phyloP scores from a whole-genome alignment of 768 basidiomycete genomes.

The Nevesoporus exiguus region DNA sequence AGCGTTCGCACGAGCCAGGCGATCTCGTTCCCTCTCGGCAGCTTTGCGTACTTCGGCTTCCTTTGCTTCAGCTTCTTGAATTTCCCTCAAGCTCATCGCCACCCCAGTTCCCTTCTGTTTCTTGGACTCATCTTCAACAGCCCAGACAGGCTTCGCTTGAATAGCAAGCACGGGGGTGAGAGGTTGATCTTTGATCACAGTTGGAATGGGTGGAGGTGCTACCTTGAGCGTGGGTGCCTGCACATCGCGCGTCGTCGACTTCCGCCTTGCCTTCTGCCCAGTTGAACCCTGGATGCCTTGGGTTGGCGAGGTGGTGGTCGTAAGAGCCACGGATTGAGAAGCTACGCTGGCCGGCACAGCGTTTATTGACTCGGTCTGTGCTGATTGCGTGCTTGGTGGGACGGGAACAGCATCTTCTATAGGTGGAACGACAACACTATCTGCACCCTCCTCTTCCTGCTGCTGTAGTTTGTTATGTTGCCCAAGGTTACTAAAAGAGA shows the following conservation, averaged over 20 bases:
- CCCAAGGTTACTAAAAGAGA: constrained; percentile 56
- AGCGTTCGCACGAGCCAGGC: constrained; percentile 45
- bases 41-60: constrained; percentile 74
- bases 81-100: constrained; percentile 80
- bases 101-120: constrained; percentile 43
- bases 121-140: constrained; percentile 64
- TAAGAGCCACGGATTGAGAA: constrained; percentile 9
- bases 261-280: constrained; percentile 25
- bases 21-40: constrained; percentile 69
- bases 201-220: constrained; percentile 5
- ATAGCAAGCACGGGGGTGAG: constrained; percentile 20
- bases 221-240: constrained; percentile 22
- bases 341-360: background rate
- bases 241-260: constrained; percentile 25
- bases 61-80: constrained; percentile 90
- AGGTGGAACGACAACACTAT: constrained; percentile 17
- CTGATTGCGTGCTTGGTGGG: constrained; percentile 9
- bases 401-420: constrained; percentile 16
- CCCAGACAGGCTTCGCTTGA: constrained; percentile 57
- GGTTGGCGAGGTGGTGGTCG: constrained; percentile 10
- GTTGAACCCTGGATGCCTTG: constrained; percentile 21
- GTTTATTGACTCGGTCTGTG: constrained; percentile 16
- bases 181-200: constrained; percentile 19
- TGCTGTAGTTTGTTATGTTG: constrained; percentile 56
- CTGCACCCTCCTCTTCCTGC: constrained; percentile 27